phyloP scores from a whole-genome alignment of 176 grass and related monocot genomes.

The Typha latifolia region DNA sequence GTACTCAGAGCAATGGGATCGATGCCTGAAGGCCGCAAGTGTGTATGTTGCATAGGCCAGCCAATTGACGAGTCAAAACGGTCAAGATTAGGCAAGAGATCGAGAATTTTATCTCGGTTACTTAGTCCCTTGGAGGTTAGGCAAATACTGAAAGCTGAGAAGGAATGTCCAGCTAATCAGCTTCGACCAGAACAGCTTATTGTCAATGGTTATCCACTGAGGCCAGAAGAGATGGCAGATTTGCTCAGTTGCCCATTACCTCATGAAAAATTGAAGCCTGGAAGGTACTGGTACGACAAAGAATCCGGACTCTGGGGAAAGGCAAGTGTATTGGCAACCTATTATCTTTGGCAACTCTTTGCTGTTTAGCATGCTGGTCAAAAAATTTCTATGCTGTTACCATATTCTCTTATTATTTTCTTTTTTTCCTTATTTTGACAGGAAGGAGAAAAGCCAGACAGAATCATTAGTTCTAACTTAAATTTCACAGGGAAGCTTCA shows the following conservation, averaged over 20 bases:
- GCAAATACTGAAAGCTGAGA: slow-evolving; percentile 84
- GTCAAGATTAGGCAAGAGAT: slow-evolving; percentile 72
- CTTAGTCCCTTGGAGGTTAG: slow-evolving; percentile 77
- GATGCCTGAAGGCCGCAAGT: slow-evolving; percentile 93
- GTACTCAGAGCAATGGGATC: slow-evolving; percentile 90
- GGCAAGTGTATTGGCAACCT: slow-evolving; percentile 23
- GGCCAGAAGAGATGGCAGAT: slow-evolving; percentile 58
- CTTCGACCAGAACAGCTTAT: slow-evolving; percentile 76
- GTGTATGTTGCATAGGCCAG: slow-evolving; percentile 63
- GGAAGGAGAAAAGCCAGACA: slow-evolving; percentile 83
- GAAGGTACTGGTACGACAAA: slow-evolving; percentile 97
- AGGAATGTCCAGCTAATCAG: slow-evolving; percentile 87
- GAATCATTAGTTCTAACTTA: slow-evolving; percentile 61
- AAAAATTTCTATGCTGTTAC: not conserved
- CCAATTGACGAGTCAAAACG: slow-evolving; percentile 71
- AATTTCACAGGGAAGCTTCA: slow-evolving; percentile 87
- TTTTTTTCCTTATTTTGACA: slow-evolving; percentile 30
- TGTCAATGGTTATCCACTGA: slow-evolving; percentile 54
- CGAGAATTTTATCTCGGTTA: slow-evolving; percentile 44
- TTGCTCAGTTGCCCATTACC: slow-evolving; percentile 73
- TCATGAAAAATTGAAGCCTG: slow-evolving; percentile 77
- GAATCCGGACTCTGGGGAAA: slow-evolving; percentile 98
- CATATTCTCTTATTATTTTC: not conserved
- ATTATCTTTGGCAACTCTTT: not conserved
- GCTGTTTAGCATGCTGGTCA: not conserved